Conservation (phyloP, 306 rosid genomes). For the Abrus pulchellus region DNA sequence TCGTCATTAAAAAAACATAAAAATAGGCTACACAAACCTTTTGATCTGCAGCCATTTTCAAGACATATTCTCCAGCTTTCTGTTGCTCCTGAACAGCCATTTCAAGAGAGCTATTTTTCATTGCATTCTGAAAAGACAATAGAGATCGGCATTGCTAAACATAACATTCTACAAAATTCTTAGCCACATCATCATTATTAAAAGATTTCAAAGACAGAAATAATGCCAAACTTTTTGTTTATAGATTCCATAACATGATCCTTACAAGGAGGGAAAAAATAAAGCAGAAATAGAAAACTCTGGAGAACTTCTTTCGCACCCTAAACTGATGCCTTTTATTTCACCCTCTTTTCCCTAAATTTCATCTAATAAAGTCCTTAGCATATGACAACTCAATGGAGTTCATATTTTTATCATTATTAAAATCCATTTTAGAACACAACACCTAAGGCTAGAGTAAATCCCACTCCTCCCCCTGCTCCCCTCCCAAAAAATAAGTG, state of each 20-base stretch:
- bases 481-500: neutral
- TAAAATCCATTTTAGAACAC: slow-evolving; percentile 10
- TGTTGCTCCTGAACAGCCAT: slow-evolving; percentile 88
- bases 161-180: slow-evolving; percentile 43
- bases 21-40: slow-evolving; percentile 72
- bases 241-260: slow-evolving; percentile 34
- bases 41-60: slow-evolving; percentile 94
- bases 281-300: slow-evolving; percentile 1
- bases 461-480: neutral
- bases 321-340: slow-evolving; percentile 1
- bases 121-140: slow-evolving; percentile 65
- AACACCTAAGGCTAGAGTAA: neutral
- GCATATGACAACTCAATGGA: slow-evolving; percentile 3
- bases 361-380: slow-evolving; percentile 17
- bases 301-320: slow-evolving; percentile 24
- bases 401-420: slow-evolving; percentile 21
- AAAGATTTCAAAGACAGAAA: slow-evolving; percentile 27
- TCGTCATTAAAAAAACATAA: slow-evolving; percentile 35
- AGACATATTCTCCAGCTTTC: slow-evolving; percentile 76
- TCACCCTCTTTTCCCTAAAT: neutral
- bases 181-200: slow-evolving; percentile 3
- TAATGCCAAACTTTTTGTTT: slow-evolving; percentile 23
- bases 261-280: neutral
- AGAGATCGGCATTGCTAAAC: slow-evolving; percentile 41
- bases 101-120: slow-evolving; percentile 76